phyloP scores from a whole-genome alignment of 352 stramenopile species.

The Globisporangium cylindrosporum region DNA sequence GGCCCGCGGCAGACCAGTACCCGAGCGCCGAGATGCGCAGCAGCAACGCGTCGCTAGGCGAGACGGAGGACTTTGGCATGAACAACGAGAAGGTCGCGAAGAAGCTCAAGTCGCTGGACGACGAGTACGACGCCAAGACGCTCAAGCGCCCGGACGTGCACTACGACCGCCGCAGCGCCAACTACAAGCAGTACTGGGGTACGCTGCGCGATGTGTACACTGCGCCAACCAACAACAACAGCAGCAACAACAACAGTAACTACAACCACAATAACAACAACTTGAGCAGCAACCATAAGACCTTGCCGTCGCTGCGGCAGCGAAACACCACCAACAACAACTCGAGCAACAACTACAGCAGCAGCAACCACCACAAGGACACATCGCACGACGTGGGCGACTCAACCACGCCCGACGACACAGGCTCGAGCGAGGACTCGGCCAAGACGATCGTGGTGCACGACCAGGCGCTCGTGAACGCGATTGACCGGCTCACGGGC shows the following conservation, averaged over 20 bases:
- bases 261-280: not conserved
- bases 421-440: slow-evolving; percentile 32
- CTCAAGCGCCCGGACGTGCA: slow-evolving; percentile 34
- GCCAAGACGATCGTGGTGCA: slow-evolving; percentile 51
- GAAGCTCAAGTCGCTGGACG: slow-evolving; percentile 70
- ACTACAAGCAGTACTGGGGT: slow-evolving; percentile 74
- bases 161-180: slow-evolving; percentile 45
- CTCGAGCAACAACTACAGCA: not conserved
- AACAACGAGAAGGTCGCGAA: slow-evolving; percentile 71
- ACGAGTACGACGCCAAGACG: slow-evolving; percentile 67
- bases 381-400: slow-evolving; percentile 26
- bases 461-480: slow-evolving; percentile 52
- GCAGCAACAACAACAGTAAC: slow-evolving; percentile 3
- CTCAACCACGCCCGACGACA: slow-evolving; percentile 55
- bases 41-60: slow-evolving; percentile 12
- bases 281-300: slow-evolving; percentile 8
- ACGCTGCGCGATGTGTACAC: slow-evolving; percentile 67
- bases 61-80: slow-evolving; percentile 51
- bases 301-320: slow-evolving; percentile 8
- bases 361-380: slow-evolving; percentile 17
- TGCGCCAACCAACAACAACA: slow-evolving; percentile 15
- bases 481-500: slow-evolving; percentile 62
- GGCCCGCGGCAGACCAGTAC: not conserved
- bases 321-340: slow-evolving; percentile 3
- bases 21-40: slow-evolving; percentile 9